Percentiles rank a stretch among this genome's conserved stretches.
These are phyloP conservation scores for Amesomyces nigricolor DNA, from an alignment of 2,329 filamentous ascomycete genomes.

Conservation along the genomic window DNA sequence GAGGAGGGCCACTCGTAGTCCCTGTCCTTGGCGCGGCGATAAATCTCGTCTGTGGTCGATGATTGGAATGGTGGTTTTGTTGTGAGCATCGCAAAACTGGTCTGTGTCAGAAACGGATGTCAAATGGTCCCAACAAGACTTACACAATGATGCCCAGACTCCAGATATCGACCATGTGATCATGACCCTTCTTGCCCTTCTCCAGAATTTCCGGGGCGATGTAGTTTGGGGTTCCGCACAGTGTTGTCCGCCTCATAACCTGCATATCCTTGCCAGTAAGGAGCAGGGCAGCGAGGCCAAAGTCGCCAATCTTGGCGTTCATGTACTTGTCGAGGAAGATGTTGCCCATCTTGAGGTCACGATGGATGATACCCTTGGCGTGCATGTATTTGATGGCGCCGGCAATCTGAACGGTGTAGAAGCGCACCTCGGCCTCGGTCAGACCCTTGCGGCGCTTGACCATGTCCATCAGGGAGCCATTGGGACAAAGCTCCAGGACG, in stretches of 20 bases:
- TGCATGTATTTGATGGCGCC: conserved; percentile 99
- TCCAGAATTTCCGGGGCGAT: conserved; percentile 95
- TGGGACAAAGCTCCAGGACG: conserved; percentile 87
- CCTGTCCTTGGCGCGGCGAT: conserved; percentile 61
- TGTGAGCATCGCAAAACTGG: conserved; percentile 88
- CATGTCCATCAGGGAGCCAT: conserved; percentile 96
- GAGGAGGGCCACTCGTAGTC: conserved; percentile 75
- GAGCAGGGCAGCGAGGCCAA: conserved; percentile 86
- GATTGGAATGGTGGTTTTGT: conserved; percentile 97
- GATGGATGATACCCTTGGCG: conserved; percentile 88
- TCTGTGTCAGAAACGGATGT: conserved; percentile 20
- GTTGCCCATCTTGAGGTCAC: conserved; percentile 97
- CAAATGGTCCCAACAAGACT: conserved; percentile 28
- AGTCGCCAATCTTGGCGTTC: conserved; percentile 98
- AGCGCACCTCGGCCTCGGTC: conserved; percentile 88
- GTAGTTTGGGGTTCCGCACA: conserved; percentile 97
- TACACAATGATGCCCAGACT: conserved; percentile 95
- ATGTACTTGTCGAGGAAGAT: conserved; percentile 90
- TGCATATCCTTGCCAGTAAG: conserved; percentile 88
- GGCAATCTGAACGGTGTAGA: conserved; percentile 90
- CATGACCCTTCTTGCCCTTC: conserved; percentile 89
- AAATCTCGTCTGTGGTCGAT: conserved; percentile 79
- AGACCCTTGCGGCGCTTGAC: conserved; percentile 86
- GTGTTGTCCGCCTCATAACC: conserved; percentile 77
- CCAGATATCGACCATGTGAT: conserved; percentile 98